Conservation (phyloP, 805 yeast genomes). For the Yarrowia sp. region DNA sequence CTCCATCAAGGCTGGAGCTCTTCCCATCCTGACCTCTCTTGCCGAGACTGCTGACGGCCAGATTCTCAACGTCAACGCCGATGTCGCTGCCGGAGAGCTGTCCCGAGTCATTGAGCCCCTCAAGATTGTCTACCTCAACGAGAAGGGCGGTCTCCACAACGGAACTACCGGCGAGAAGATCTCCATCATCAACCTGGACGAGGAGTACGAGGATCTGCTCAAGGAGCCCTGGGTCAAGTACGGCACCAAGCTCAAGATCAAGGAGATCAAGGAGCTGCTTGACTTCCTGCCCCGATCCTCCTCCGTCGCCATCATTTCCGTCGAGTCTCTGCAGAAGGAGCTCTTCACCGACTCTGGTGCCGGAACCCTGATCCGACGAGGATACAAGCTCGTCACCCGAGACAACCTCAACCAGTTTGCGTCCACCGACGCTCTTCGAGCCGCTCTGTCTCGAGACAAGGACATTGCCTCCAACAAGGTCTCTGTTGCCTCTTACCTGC, state of each 20-base stretch:
- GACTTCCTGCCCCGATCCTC: slow-evolving; percentile 96
- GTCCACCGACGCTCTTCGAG: slow-evolving; percentile 67
- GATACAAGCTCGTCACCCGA: slow-evolving; percentile 78
- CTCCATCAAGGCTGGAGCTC: slow-evolving; percentile 92
- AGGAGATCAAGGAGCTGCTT: slow-evolving; percentile 92
- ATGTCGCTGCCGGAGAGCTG: slow-evolving; percentile 97
- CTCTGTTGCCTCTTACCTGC: slow-evolving; percentile 82
- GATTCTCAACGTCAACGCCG: slow-evolving; percentile 96
- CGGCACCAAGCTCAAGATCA: slow-evolving; percentile 96
- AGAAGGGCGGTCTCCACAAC: slow-evolving; percentile 95
- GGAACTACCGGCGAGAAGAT: slow-evolving; percentile 92
- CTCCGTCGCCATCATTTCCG: slow-evolving; percentile 96
- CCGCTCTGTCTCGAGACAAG: slow-evolving; percentile 77
- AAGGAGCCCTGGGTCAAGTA: slow-evolving; percentile 98
- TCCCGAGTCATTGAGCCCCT: slow-evolving; percentile 97
- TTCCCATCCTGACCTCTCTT: slow-evolving; percentile 93
- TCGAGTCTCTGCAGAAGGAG: slow-evolving; percentile 93
- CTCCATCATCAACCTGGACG: slow-evolving; percentile 90
- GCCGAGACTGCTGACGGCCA: slow-evolving; percentile 98
- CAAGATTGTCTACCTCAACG: slow-evolving; percentile 94
- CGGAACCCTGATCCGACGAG: slow-evolving; percentile 97
- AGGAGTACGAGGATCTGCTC: slow-evolving; percentile 86
- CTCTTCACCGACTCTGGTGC: slow-evolving; percentile 99
- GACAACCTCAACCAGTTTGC: slow-evolving; percentile 70
- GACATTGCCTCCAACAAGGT: slow-evolving; percentile 72